A percentile compares a stretch with the other conserved stretches of the same genome.
Conservation (phyloP, 2,329 filamentous ascomycete genomes). For the Neopestalotiopsis sp. region DNA sequence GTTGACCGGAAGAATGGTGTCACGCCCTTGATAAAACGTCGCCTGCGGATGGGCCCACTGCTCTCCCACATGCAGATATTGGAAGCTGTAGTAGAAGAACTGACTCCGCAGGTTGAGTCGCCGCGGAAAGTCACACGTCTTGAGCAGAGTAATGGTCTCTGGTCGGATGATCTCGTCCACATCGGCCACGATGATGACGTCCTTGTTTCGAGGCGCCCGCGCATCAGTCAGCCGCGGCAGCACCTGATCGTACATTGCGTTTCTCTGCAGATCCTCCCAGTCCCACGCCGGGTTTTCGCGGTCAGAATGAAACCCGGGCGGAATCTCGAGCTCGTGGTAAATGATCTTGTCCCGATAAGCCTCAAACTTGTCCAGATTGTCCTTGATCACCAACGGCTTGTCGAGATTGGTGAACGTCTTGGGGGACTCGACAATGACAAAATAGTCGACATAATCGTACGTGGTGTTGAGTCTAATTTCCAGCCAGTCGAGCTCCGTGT, state of each 20-base stretch:
- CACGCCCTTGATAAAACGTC: slow-evolving; percentile 55
- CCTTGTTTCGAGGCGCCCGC: slow-evolving; percentile 49
- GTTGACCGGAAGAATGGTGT: slow-evolving; percentile 59
- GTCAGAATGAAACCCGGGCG: slow-evolving; percentile 43
- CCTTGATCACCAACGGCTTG: slow-evolving; percentile 59
- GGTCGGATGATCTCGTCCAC: slow-evolving; percentile 66
- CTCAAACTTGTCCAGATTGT: slow-evolving; percentile 57
- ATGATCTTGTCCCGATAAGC: slow-evolving; percentile 66
- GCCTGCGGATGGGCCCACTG: slow-evolving; percentile 67
- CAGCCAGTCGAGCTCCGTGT: slow-evolving; percentile 69
- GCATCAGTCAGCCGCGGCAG: slow-evolving; percentile 51
- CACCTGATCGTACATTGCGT: slow-evolving; percentile 64
- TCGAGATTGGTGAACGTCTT: slow-evolving; percentile 62
- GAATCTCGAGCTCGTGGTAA: slow-evolving; percentile 58
- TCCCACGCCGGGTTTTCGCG: slow-evolving; percentile 48
- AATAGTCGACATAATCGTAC: slow-evolving; percentile 66
- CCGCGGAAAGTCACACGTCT: slow-evolving; percentile 57
- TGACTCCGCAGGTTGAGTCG: slow-evolving; percentile 56
- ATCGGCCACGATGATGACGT: slow-evolving; percentile 65
- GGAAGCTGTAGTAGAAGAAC: slow-evolving; percentile 65
- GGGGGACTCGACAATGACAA: slow-evolving; percentile 65
- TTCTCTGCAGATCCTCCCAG: slow-evolving; percentile 54
- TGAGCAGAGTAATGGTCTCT: slow-evolving; percentile 52
- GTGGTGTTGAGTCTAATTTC: slow-evolving; percentile 67
- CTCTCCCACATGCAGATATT: slow-evolving; percentile 51